A percentile compares a stretch with the other conserved stretches of the same genome.
These are phyloP conservation scores for Alloteropsis angusta DNA, from an alignment of 202 grass and related monocot species.

Conservation along the genomic window DNA sequence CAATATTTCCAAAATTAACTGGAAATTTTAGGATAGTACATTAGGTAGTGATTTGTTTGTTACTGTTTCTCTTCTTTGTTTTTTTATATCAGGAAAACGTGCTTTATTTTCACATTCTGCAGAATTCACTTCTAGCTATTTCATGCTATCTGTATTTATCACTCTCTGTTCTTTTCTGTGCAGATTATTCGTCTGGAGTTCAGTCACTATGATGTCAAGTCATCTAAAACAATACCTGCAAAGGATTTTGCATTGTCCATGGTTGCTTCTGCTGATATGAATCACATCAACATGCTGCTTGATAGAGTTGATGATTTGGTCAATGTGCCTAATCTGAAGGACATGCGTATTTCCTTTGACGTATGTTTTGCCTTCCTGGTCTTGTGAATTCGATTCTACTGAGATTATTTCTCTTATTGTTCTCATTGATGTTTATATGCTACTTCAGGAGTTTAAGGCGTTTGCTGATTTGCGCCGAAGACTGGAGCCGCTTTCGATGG, in stretches of 20 bases:
- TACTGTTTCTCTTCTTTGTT: not conserved
- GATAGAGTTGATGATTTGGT: constrained; percentile 54
- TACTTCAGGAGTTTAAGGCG: constrained; percentile 71
- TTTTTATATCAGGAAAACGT: not conserved
- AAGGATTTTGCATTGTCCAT: constrained; percentile 91
- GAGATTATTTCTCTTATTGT: not conserved
- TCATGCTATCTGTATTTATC: not conserved
- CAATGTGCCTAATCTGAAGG: constrained; percentile 43
- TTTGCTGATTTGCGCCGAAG: constrained; percentile 77
- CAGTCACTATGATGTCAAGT: constrained; percentile 80
- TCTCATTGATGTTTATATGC: constrained; percentile 7
- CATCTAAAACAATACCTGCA: constrained; percentile 52
- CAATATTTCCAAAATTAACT: too few species aligned
- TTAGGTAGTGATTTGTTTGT: too few species aligned
- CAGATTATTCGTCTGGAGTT: constrained; percentile 89
- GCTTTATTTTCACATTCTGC: not conserved
- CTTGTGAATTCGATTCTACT: not conserved
- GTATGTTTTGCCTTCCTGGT: constrained; percentile 30
- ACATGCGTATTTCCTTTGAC: constrained; percentile 70
- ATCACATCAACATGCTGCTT: constrained; percentile 75
- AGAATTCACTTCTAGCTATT: not conserved
- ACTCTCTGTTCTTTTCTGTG: not conserved
- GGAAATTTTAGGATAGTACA: too few species aligned
- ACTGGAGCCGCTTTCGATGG: constrained; percentile 56
- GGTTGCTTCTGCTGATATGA: constrained; percentile 81